phyloP scores from a whole-genome alignment of 2,329 filamentous ascomycete genomes.

The Cladosporium sp. region DNA sequence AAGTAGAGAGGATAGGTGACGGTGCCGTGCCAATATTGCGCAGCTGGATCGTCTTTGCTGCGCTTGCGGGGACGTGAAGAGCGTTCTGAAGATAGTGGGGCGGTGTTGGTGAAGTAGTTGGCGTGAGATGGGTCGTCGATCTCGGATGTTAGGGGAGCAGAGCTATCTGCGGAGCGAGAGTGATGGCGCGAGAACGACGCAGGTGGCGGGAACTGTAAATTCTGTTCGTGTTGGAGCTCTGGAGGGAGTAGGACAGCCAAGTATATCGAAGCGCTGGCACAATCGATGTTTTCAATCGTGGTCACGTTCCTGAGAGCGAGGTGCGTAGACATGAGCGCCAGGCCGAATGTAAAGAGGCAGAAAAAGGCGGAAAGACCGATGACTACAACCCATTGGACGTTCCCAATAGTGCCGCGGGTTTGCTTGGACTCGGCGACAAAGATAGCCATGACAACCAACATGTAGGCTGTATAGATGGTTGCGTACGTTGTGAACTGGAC shows the following conservation, averaged over 20 bases:
- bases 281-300: constrained; percentile 73
- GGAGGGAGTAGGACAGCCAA: constrained; percentile 69
- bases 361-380: constrained; percentile 69
- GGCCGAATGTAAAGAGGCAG: constrained; percentile 71
- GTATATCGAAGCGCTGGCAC: constrained; percentile 59
- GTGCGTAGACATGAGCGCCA: constrained; percentile 69
- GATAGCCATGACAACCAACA: constrained; percentile 61
- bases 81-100: constrained; percentile 32
- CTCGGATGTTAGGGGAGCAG: constrained; percentile 30
- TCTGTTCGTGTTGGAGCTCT: constrained; percentile 22
- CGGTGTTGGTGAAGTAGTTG: constrained; percentile 26
- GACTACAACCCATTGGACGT: constrained; percentile 62
- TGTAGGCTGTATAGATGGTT: constrained; percentile 61
- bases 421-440: constrained; percentile 51
- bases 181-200: not conserved
- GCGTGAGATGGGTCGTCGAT: constrained; percentile 30
- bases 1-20: constrained; percentile 56
- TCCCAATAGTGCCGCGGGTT: constrained; percentile 10
- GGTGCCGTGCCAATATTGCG: constrained; percentile 35
- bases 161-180: constrained; percentile 19
- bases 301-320: constrained; percentile 72
- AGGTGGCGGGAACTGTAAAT: constrained; percentile 11
- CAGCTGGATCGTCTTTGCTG: not conserved
- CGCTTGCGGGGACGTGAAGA: constrained; percentile 27
- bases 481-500: constrained; percentile 79